Base-by-base conservation (phyloP, 768 basidiomycete species). In the Daedaleopsis nitida region DNA sequence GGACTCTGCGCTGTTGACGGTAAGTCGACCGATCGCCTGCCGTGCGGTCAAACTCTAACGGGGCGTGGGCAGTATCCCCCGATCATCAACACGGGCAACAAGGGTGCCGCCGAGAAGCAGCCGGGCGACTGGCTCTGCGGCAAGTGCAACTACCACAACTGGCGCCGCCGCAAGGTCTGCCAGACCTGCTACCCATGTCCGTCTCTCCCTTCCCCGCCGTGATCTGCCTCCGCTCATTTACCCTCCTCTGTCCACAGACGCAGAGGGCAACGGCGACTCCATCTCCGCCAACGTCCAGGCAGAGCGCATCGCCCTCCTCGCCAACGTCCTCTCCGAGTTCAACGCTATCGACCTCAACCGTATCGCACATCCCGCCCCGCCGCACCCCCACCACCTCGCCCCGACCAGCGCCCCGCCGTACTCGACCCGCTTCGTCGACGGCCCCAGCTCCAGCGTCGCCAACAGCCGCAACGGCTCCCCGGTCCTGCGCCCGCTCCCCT, bases 121-220 rank as follows among this genome's bases (percentile, higher is more conserved):
- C 85, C 86, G 44, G 72, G 72, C 54, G 68, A 74, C 61, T 74
- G 73, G 92, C 81, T 91, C 58, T 94, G 92, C 74, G 78, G 80
- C 65, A 91, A 89, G 71, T 94, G 92, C 73, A 89, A 89, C 69
- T 94, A 94, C 75, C 74, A 92, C 65, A 94, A 94, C 72, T 94
- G 92, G 92, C 81, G 92, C 65, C 77, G 92, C 59, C 78, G 92
- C 57, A 94, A 94, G 74, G 92, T 94, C 60, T 94, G 92, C 76
- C 92, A 94, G 79, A 92, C 90, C 11, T 94, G 92, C 74, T 83
- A 85, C 62, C 91, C 92, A 51, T 93, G 90, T 91, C 68, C 65
- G 87, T 81, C 5, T 55, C 43, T 32, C 11, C 21, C 23, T 47
- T 54, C 60, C 57, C 60, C 60, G 59, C 23, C 44, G 60, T 61